Conservation (phyloP, 2,329 filamentous ascomycete species). For the Emericellopsis cladophorae region DNA sequence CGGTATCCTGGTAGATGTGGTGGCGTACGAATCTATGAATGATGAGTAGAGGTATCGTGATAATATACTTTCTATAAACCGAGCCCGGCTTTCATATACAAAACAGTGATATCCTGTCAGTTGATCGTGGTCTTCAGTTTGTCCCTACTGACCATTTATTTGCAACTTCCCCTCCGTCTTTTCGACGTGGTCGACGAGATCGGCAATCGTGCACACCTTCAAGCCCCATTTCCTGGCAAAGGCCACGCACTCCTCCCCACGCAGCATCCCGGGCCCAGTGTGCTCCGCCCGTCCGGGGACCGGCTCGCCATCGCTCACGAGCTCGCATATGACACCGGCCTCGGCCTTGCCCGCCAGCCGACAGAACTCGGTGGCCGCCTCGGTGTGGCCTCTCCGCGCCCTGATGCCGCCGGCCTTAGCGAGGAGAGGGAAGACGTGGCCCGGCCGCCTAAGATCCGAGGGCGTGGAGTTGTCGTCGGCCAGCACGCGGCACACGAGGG, state of each 20-base stretch:
- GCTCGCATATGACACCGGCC: conserved; percentile 78
- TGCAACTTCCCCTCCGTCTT: conserved; percentile 53
- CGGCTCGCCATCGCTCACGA: conserved; percentile 75
- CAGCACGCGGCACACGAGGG: conserved; percentile 66
- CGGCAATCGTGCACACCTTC: conserved; percentile 91
- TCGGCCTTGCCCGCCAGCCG: conserved; percentile 64
- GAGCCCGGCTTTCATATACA: too few species aligned
- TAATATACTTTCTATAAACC: too few species aligned
- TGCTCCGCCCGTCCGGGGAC: conserved; percentile 55
- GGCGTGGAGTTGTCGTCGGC: conserved; percentile 50
- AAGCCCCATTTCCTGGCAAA: conserved; percentile 85
- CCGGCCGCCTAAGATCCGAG: conserved; percentile 63
- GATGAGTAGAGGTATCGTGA: too few species aligned
- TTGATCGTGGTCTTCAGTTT: background rate
- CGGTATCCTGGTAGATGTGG: too few species aligned
- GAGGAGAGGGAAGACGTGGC: conserved; percentile 79
- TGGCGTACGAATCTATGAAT: too few species aligned
- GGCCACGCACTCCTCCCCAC: conserved; percentile 72
- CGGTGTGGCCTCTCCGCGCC: conserved; percentile 74
- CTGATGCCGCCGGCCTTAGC: conserved; percentile 71
- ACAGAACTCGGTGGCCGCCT: conserved; percentile 87
- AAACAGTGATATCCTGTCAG: background rate
- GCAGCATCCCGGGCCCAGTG: conserved; percentile 72
- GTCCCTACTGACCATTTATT: conserved; percentile 23
- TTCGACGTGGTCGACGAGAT: conserved; percentile 69